Evolutionary conservation across 78 protist genomes (phyloP).

Genomic region (Capsaspora owczarzaki): DNA sequence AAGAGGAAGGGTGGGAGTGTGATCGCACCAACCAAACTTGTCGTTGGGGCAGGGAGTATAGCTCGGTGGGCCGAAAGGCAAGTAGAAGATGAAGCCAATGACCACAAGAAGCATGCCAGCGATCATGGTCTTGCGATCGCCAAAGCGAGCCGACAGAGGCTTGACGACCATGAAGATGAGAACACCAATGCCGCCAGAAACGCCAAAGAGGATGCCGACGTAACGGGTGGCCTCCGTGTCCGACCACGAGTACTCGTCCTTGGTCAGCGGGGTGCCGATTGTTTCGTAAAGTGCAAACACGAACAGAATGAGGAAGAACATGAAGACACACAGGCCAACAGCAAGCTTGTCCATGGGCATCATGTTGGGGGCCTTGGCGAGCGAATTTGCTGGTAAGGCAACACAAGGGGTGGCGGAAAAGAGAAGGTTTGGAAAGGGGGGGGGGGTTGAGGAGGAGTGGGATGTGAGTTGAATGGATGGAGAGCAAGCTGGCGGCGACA

Average conservation of each 20-base stretch:
- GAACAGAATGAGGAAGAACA: not conserved
- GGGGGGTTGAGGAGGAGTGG: no score
- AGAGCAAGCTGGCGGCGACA: no score
- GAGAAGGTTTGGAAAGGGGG: no score
- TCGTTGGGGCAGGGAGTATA: not conserved
- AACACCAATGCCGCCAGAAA: not conserved
- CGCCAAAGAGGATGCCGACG: not conserved
- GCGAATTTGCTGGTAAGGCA: no score
- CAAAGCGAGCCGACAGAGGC: not conserved
- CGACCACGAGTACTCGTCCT: not conserved
- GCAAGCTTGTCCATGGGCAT: no score
- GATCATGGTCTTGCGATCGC: not conserved
- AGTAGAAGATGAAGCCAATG: not conserved
- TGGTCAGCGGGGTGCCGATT: not conserved
- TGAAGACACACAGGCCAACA: not conserved
- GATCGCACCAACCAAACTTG: not conserved
- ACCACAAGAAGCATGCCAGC: not conserved
- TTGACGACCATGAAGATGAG: not conserved
- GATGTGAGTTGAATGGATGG: no score
- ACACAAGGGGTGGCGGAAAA: no score
- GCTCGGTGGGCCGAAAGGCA: not conserved
- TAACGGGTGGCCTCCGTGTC: not conserved
- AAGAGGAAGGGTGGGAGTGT: not conserved
- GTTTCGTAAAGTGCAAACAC: slow-evolving; percentile 1
- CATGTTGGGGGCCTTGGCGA: no score